These are phyloP conservation scores for Pulveroboletus sp. DNA, from an alignment of 768 basidiomycete genomes.

Conservation along the genomic window DNA sequence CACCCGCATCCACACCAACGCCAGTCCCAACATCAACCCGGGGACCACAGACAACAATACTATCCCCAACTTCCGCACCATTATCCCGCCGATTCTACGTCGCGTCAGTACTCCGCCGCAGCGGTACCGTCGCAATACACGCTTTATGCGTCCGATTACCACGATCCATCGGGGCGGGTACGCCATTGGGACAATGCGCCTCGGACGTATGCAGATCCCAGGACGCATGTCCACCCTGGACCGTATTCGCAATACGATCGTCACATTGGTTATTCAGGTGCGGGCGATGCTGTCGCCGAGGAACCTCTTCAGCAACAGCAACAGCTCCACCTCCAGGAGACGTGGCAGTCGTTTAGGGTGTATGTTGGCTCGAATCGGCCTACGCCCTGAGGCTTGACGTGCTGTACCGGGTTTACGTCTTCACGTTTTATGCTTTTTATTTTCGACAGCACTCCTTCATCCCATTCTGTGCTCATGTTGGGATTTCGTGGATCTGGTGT, in stretches of 20 bases:
- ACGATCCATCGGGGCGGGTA: constrained; percentile 7
- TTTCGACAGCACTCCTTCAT: no score
- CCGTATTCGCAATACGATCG: constrained; percentile 4
- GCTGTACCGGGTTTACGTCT: no score
- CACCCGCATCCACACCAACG: constrained; percentile 4
- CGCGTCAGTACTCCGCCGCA: constrained; percentile 3
- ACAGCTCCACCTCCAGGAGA: constrained; percentile 42
- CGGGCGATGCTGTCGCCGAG: not conserved
- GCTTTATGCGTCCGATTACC: constrained; percentile 3
- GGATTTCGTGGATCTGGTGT: no score
- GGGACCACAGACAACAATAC: constrained; percentile 20
- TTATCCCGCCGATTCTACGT: constrained; percentile 8
- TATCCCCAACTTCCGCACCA: constrained; percentile 23
- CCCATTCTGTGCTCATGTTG: no score
- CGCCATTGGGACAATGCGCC: constrained; percentile 14
- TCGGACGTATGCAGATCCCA: constrained; percentile 5
- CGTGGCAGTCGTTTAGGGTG: constrained; percentile 68
- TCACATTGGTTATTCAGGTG: not conserved
- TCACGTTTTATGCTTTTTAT: no score
- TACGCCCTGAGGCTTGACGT: not conserved
- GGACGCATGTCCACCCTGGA: not conserved
- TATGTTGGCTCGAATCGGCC: constrained; percentile 37
- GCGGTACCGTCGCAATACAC: constrained; percentile 4
- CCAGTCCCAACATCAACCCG: constrained; percentile 8
- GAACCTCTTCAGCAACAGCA: constrained; percentile 13